Evolutionary conservation across 768 basidiomycete species (phyloP).

Genomic region (Agrocybe pediades): DNA sequence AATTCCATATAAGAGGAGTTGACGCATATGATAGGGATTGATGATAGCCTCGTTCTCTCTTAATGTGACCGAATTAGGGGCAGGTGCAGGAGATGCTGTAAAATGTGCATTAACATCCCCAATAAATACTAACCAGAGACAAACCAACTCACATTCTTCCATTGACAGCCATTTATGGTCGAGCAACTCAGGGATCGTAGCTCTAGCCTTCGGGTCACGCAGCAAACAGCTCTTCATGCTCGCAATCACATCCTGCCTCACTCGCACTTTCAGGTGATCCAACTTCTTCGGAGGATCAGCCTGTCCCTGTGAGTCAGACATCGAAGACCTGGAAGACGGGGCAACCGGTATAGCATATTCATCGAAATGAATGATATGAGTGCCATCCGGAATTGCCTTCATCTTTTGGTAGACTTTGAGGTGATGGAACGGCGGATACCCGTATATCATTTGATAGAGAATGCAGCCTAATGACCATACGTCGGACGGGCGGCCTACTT

Average conservation of each 20-base stretch:
- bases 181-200: constrained; percentile 86
- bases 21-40: constrained; percentile 79
- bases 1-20: constrained; percentile 73
- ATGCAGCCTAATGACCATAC: constrained; percentile 99
- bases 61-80: constrained; percentile 35
- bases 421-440: constrained; percentile 88
- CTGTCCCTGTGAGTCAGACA: constrained; percentile 25
- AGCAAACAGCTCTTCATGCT: constrained; percentile 82
- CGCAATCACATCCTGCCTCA: constrained; percentile 74
- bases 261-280: constrained; percentile 70
- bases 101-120: not conserved
- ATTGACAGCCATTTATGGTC: constrained; percentile 78
- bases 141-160: constrained; percentile 50
- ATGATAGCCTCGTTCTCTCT: constrained; percentile 68
- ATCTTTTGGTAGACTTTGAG: constrained; percentile 87
- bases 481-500: constrained; percentile 94
- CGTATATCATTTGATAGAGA: constrained; percentile 98
- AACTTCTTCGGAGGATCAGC: constrained; percentile 54
- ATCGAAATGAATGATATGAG: constrained; percentile 81
- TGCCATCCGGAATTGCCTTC: constrained; percentile 86
- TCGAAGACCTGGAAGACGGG: constrained; percentile 35
- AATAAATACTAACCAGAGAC: not conserved
- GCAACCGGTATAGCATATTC: constrained; percentile 60
- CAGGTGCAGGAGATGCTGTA: constrained; percentile 27
- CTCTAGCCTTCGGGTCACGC: constrained; percentile 79